Evolutionary conservation across 305 asterid species (phyloP).

Genomic region (Fraxinus xanthoxyloides): DNA sequence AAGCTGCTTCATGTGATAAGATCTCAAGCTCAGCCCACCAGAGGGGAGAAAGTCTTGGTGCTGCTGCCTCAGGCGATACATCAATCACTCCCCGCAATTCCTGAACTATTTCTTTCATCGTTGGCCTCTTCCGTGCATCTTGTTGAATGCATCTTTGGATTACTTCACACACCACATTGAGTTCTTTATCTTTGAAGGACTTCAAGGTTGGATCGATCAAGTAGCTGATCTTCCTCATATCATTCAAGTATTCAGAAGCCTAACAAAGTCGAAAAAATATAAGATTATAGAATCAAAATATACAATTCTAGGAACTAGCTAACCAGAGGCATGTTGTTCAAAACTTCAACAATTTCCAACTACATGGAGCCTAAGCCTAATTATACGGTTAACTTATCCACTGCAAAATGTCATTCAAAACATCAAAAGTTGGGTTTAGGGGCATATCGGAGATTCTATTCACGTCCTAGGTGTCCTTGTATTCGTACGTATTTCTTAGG

Average conservation of each 20-base stretch:
- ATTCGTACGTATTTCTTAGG: background rate
- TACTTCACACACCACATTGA: constrained; percentile 61
- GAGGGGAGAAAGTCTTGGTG: constrained; percentile 85
- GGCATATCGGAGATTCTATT: background rate
- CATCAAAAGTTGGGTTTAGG: background rate
- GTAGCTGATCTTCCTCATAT: constrained; percentile 28
- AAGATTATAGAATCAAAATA: background rate
- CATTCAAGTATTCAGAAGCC: constrained; percentile 59
- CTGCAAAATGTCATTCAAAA: background rate
- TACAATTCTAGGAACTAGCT: background rate
- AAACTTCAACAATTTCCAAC: background rate
- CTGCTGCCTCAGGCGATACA: constrained; percentile 81
- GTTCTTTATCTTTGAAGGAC: constrained; percentile 60
- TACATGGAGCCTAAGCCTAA: background rate
- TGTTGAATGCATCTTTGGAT: constrained; percentile 59
- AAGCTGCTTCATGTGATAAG: constrained; percentile 78
- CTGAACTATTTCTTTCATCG: constrained; percentile 56
- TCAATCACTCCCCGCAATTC: constrained; percentile 55
- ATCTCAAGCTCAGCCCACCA: constrained; percentile 99
- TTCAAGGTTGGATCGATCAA: constrained; percentile 67
- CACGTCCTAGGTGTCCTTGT: background rate
- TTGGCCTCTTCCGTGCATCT: constrained; percentile 62
- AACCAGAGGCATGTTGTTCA: background rate
- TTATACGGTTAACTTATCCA: background rate
- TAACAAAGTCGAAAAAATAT: constrained; percentile 14